Conservation (phyloP, 192 early-diverging fungal species). For the Coemansia sp. region DNA sequence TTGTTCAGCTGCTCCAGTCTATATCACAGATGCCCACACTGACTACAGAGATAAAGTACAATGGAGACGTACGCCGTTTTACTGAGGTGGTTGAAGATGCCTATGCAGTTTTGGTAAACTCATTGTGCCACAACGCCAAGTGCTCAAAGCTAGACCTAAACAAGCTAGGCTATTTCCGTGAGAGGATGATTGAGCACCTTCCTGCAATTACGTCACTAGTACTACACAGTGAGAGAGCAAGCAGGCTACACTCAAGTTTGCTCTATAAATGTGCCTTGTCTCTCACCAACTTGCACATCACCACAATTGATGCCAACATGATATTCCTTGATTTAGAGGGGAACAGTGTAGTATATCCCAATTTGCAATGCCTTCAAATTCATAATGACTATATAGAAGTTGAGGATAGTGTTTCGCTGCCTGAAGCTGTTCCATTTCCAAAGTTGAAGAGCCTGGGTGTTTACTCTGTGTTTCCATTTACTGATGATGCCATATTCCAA, state of each 20-base stretch:
- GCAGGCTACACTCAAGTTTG: neutral
- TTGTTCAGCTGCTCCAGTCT: neutral
- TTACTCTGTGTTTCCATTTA: neutral
- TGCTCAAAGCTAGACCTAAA: neutral
- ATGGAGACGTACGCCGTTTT: neutral
- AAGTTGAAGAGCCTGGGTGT: neutral
- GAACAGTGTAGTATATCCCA: neutral
- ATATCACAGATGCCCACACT: neutral
- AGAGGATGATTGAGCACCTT: neutral
- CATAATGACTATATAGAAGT: neutral
- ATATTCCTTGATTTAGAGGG: neutral
- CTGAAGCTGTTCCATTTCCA: neutral
- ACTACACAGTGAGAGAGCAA: neutral
- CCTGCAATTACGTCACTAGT: neutral
- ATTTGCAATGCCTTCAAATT: neutral
- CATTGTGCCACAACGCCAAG: neutral
- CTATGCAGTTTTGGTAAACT: neutral
- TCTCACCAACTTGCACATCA: neutral
- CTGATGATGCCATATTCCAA: neutral
- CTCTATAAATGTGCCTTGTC: neutral
- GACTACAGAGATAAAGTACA: neutral
- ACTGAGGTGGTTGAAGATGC: neutral
- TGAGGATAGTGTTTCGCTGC: neutral
- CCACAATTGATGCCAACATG: neutral
- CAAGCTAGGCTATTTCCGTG: neutral